These are phyloP conservation scores for Pholiota molesta DNA, from an alignment of 768 basidiomycete genomes.

Conservation along the genomic window DNA sequence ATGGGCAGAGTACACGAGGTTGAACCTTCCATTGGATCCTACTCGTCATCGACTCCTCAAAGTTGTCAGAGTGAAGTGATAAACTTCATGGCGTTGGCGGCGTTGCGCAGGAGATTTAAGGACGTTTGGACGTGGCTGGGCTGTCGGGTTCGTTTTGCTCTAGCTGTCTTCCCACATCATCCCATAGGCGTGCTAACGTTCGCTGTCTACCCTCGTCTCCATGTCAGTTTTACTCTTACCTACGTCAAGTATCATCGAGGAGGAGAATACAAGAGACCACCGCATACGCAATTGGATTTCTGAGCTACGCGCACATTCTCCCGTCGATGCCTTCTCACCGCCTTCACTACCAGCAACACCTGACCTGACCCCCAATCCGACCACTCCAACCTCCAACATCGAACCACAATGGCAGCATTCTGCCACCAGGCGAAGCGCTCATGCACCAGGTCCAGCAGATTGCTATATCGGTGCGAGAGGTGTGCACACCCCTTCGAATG, in stretches of 20 bases:
- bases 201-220: no score
- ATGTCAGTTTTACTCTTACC: background rate
- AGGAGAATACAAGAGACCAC: background rate
- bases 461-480: no score
- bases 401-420: background rate
- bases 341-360: background rate
- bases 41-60: background rate
- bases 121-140: background rate
- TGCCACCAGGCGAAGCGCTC: background rate
- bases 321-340: background rate
- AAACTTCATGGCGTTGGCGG: background rate
- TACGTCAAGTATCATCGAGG: conserved; percentile 3
- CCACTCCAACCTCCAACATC: background rate
- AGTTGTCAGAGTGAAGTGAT: background rate
- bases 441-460: no score
- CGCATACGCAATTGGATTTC: background rate
- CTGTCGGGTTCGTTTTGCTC: background rate
- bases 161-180: background rate
- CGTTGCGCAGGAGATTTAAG: background rate
- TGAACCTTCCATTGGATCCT: background rate
- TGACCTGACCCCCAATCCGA: background rate
- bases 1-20: background rate
- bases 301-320: background rate
- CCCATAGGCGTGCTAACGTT: background rate
- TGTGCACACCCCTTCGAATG: background rate